Evolutionary conservation across 1,284 basidiomycete genomes (phyloP).

Genomic region (Naganishia sp.): DNA sequence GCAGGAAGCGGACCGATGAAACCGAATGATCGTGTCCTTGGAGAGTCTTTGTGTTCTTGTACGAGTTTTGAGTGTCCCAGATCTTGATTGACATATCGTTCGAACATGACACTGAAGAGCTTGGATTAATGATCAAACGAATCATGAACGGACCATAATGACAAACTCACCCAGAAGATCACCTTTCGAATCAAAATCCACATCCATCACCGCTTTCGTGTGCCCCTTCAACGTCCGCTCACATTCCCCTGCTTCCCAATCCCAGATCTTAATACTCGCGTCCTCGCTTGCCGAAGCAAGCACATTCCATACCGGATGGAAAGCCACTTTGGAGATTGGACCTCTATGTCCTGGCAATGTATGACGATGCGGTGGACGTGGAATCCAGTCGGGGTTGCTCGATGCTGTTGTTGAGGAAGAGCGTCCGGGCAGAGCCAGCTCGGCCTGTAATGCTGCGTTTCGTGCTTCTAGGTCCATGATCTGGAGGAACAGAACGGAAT

Average conservation of each 20-base stretch:
- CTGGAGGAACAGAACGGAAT: conserved; percentile 52
- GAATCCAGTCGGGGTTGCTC: conserved; percentile 70
- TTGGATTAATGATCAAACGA: neutral
- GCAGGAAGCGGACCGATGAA: conserved; percentile 78
- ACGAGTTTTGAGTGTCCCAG: conserved; percentile 86
- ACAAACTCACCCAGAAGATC: conserved; percentile 67
- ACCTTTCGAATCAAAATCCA: conserved; percentile 84
- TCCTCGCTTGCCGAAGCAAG: conserved; percentile 85
- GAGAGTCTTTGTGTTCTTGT: conserved; percentile 82
- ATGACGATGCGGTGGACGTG: conserved; percentile 74
- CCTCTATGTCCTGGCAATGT: conserved; percentile 77
- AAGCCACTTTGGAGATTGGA: conserved; percentile 74
- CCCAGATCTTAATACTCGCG: conserved; percentile 86
- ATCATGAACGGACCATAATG: neutral
- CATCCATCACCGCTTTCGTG: conserved; percentile 82
- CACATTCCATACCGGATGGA: conserved; percentile 82
- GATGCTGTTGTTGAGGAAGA: conserved; percentile 57
- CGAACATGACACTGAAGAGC: conserved; percentile 78
- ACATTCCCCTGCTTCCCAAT: conserved; percentile 92
- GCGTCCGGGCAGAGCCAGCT: conserved; percentile 59
- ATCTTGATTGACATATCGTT: conserved; percentile 87
- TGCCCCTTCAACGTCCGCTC: conserved; percentile 89
- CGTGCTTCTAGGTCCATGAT: conserved; percentile 86
- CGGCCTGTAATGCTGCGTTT: conserved; percentile 72
- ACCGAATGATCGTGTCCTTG: conserved; percentile 90